Conservation (phyloP, 139 green algal species). For the Klebsormidium nitens region DNA sequence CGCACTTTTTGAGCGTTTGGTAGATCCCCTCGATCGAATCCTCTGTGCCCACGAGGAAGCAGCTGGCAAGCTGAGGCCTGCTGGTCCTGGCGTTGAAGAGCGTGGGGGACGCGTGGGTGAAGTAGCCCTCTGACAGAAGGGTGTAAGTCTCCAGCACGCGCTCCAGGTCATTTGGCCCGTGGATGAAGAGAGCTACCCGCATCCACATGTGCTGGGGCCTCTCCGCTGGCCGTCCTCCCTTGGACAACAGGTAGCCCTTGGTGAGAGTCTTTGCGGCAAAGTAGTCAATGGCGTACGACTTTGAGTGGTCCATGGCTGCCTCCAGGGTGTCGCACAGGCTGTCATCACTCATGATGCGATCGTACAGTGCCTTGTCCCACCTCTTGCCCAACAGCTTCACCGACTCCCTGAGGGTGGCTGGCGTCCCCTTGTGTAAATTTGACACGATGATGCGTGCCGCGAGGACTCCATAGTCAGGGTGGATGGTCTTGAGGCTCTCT, state of each 20-base stretch:
- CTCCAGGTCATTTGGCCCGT: slow-evolving; percentile 77
- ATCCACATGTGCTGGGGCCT: slow-evolving; percentile 99
- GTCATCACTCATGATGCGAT: slow-evolving; percentile 86
- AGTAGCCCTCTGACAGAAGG: slow-evolving; percentile 49
- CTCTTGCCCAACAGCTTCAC: background rate
- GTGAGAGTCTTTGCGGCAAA: slow-evolving; percentile 99
- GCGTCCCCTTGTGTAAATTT: slow-evolving; percentile 99
- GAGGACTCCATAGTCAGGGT: slow-evolving; percentile 96
- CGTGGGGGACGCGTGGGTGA: slow-evolving; percentile 95
- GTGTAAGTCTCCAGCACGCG: slow-evolving; percentile 49
- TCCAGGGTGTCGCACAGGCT: slow-evolving; percentile 73
- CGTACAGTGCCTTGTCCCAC: slow-evolving; percentile 73
- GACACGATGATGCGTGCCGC: slow-evolving; percentile 96
- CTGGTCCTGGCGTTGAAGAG: slow-evolving; percentile 97
- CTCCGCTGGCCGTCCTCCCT: slow-evolving; percentile 89
- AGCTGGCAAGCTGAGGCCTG: slow-evolving; percentile 79
- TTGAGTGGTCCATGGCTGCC: no score
- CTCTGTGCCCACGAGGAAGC: slow-evolving; percentile 92
- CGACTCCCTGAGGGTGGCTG: background rate
- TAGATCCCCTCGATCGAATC: slow-evolving; percentile 98
- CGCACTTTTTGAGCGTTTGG: slow-evolving; percentile 99
- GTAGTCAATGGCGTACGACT: slow-evolving; percentile 71
- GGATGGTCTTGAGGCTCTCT: slow-evolving; percentile 88
- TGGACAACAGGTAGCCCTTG: slow-evolving; percentile 92
- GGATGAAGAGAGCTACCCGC: slow-evolving; percentile 91